Conservation (phyloP, 805 yeast species). For the Hanseniaspora thailandica region DNA sequence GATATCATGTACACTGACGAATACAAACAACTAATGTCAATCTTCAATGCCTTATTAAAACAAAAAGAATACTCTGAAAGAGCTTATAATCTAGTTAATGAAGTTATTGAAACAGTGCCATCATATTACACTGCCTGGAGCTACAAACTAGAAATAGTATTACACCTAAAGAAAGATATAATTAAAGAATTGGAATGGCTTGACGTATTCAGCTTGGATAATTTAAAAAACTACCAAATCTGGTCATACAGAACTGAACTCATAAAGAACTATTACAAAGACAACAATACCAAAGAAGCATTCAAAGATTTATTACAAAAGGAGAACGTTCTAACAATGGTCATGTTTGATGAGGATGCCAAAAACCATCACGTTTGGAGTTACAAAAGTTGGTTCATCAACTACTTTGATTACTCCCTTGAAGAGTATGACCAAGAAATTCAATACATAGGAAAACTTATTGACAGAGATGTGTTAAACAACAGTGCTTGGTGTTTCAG, state of each 20-base stretch:
- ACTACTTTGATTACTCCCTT: constrained; percentile 30
- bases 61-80: constrained; percentile 55
- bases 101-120: constrained; percentile 56
- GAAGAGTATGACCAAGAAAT: constrained; percentile 42
- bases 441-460: constrained; percentile 36
- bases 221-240: constrained; percentile 89
- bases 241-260: constrained; percentile 84
- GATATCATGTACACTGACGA: constrained; percentile 9
- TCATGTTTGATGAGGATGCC: constrained; percentile 64
- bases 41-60: constrained; percentile 37
- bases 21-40: neutral
- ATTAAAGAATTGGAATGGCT: constrained; percentile 65
- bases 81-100: constrained; percentile 54
- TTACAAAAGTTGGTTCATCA: constrained; percentile 72
- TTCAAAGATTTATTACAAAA: constrained; percentile 33
- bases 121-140: constrained; percentile 91
- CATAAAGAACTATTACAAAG: constrained; percentile 29
- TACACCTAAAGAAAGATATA: constrained; percentile 29
- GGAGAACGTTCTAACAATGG: constrained; percentile 54
- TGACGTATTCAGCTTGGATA: constrained; percentile 57
- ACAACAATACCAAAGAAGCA: constrained; percentile 14
- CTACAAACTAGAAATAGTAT: constrained; percentile 46
- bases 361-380: constrained; percentile 98
- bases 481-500: constrained; percentile 93
- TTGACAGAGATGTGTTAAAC: constrained; percentile 61